Base-by-base conservation (phyloP, 1,284 basidiomycete species). In the Volvariella volvacea region DNA sequence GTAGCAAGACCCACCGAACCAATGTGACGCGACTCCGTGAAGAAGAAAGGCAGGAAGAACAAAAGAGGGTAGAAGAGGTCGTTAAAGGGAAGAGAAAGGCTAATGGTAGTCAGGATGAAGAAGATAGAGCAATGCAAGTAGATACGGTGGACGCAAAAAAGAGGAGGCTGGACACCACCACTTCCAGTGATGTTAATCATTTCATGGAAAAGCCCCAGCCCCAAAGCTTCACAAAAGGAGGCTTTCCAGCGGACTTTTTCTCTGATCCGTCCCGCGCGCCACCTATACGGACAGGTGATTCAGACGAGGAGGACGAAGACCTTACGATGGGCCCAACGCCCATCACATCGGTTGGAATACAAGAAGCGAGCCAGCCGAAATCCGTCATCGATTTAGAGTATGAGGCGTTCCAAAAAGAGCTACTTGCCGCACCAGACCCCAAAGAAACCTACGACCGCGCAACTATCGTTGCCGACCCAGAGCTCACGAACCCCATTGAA, bases 241-340 rank as follows among this genome's bases (percentile, higher is more conserved):
- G 58, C 1, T 76, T 88, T 42, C 88, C 87, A 2, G 57, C 66
- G 1, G 78, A 84, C 60, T 91, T 91, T 68, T 91, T 90, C 66
- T 88, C 88, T 12, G 83, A 91, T 54, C 75, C 83, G 8, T 74
- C 75, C 14, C 74, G 71, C 31, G 72, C 68, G 1, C 74, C 72
- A 4, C 57, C 65, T n/a, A 55, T 61, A 10, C 47, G 60, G 10
- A 57, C 58, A 1, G 53, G 65, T 15, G 68, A 70, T 22, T 71
- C 68, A 6, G 74, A 75, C 14, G 73, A 71, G 15, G 74, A 73
- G 2, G 68, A 65, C 7, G 69, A 66, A 12, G 62, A 57, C 8
- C 6, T 36, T 12, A 37, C 3, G 57, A 55, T 3, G 50, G 50
- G 14, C 42, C 19, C 36, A 46, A 45, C 19, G 38, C 19, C 28